phyloP scores from a whole-genome alignment of 139 green algal genomes.

The Chara braunii region DNA sequence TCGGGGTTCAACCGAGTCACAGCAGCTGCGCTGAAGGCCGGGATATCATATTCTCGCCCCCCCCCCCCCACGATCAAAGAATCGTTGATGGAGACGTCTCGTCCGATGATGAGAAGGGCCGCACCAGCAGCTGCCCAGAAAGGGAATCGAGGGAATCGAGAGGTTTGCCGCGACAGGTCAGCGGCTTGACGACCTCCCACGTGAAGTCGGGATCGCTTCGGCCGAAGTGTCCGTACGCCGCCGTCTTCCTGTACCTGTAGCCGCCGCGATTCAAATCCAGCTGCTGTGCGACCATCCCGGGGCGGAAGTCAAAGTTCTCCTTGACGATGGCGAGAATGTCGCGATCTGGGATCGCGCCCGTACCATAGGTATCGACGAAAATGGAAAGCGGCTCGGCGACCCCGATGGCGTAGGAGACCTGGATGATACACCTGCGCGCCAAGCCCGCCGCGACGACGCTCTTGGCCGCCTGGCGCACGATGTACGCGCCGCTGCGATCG shows the following conservation, averaged over 20 bases:
- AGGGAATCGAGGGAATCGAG: too few relatives aligned
- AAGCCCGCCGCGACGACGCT: slow-evolving; percentile 84
- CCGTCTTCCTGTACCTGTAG: slow-evolving; percentile 79
- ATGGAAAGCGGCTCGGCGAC: slow-evolving; percentile 93
- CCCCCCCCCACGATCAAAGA: too few relatives aligned
- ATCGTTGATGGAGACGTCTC: too few relatives aligned
- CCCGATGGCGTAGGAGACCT: slow-evolving; percentile 96
- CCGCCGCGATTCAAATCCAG: slow-evolving; percentile 86
- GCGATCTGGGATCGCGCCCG: slow-evolving; percentile 75
- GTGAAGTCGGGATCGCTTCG: slow-evolving; percentile 86
- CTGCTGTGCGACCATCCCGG: slow-evolving; percentile 77
- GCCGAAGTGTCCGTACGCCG: too few relatives aligned
- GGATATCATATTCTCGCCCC: too few relatives aligned
- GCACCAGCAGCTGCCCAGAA: too few relatives aligned
- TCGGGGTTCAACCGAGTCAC: too few relatives aligned
- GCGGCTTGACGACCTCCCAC: slow-evolving; percentile 71
- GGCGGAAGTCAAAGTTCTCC: slow-evolving; percentile 90
- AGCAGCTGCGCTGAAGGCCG: too few relatives aligned
- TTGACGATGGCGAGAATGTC: slow-evolving; percentile 82
- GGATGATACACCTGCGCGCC: slow-evolving; percentile 49
- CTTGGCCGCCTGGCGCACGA: slow-evolving; percentile 94
- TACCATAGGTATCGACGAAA: slow-evolving; percentile 95
- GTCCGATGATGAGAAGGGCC: too few relatives aligned
- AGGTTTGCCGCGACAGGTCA: slow-evolving; percentile 44
- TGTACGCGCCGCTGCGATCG: slow-evolving; percentile 91